These are phyloP conservation scores for Aspergillus pseudonomiae DNA, from an alignment of 2,329 filamentous ascomycete genomes.

Conservation along the genomic window DNA sequence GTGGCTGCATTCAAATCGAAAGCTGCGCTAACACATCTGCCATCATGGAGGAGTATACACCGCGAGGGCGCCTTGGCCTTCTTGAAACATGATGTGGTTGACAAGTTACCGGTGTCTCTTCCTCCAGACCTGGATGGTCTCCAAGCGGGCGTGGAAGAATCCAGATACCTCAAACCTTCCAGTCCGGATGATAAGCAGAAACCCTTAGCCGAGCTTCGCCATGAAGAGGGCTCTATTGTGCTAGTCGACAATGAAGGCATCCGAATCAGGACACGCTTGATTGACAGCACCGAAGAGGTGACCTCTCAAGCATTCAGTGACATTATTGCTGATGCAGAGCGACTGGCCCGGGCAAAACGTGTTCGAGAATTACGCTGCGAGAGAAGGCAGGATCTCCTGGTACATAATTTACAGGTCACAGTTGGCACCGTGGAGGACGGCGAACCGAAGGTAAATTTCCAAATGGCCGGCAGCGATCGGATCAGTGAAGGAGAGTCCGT, in stretches of 20 bases:
- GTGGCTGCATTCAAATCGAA: slow-evolving; percentile 1
- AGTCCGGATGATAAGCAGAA: neutral
- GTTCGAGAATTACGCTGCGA: neutral
- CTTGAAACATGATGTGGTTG: neutral
- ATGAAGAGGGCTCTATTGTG: neutral
- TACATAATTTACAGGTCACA: neutral
- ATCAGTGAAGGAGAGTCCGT: neutral
- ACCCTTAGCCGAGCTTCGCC: neutral
- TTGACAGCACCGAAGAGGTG: neutral
- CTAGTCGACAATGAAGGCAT: neutral
- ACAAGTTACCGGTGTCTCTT: neutral
- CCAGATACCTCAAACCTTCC: neutral
- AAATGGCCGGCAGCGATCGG: neutral
- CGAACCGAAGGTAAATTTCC: neutral
- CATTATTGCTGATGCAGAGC: neutral
- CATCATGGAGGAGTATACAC: neutral
- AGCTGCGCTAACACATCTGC: neutral
- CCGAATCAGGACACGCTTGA: neutral
- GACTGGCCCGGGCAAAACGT: neutral
- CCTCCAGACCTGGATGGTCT: neutral
- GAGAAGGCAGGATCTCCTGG: neutral
- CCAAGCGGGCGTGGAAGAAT: neutral
- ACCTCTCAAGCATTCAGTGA: neutral
- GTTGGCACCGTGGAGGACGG: neutral
- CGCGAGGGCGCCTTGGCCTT: neutral